Conservation (phyloP, 1,284 basidiomycete genomes). For the Ganoderma meredithae region DNA sequence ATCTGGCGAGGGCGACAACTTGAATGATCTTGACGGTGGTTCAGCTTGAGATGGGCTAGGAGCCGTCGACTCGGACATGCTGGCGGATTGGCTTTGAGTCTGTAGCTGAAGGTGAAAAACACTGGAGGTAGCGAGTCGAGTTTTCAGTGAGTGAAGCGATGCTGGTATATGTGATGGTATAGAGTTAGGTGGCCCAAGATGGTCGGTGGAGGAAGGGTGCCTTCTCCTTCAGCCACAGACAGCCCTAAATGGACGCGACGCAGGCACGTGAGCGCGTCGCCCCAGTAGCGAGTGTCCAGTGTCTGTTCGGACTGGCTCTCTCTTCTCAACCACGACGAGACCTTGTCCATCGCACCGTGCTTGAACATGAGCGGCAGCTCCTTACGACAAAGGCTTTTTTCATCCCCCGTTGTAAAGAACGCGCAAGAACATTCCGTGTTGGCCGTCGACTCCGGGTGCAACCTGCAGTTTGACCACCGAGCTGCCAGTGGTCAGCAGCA, state of each 20-base stretch:
- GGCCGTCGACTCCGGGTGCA: background rate
- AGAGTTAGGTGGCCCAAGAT: constrained; percentile 3
- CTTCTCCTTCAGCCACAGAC: constrained; percentile 16
- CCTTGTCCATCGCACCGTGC: background rate
- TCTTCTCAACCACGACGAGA: background rate
- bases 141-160: background rate
- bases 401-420: background rate
- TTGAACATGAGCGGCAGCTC: constrained; percentile 22
- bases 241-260: background rate
- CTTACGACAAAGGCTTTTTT: constrained; percentile 25
- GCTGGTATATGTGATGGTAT: background rate
- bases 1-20: background rate
- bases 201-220: constrained; percentile 12
- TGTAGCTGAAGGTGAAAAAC: background rate
- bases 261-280: constrained; percentile 32
- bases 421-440: background rate
- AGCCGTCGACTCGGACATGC: background rate
- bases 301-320: background rate
- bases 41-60: background rate
- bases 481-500: background rate
- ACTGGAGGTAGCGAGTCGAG: background rate
- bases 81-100: background rate
- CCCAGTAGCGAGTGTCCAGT: background rate
- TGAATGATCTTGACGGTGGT: background rate
- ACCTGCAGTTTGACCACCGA: background rate